Evolutionary conservation across 179 eudicot species (phyloP), one percentile per base, ranked within the genome.

Genomic region (Carnegiea gigantea): DNA sequence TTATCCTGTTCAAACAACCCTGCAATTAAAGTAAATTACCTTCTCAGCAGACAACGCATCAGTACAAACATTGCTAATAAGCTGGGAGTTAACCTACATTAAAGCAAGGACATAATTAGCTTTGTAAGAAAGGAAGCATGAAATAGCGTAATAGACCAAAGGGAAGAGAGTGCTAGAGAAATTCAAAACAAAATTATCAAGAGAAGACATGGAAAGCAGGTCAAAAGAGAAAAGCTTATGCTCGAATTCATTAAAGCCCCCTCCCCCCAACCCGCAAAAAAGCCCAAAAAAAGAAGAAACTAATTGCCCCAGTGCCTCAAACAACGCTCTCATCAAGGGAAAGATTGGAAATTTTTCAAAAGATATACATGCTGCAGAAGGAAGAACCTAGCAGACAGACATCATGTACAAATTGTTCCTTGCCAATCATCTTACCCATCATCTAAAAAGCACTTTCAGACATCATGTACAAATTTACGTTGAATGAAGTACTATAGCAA

Each of bases 31-130:
- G 33, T 70, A 46, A 26, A 73, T 84, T 91, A 96, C 99, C 97
- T 96, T 96, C 91, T 96, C 98, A 44, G 99, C 99, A 74, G 99
- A 96, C 75, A 96, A 91, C 77, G 99, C 99, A 86, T 96, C 99
- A 62, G 97, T 96, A 88, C 99, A 96, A 64, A 96, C 92, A 84
- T 96, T 96, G 92, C 99, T 96, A 82, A 96, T 96, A 75, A 96
- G 96, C 89, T 96, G 99, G 68, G 99, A 96, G 80, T 96, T 93
- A 64, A 96, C 99, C 99, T 95, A 83, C 78, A 75, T 13, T 80
- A 28, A 78, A 80, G 74, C 65, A 85, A 70, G 59, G 60, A 60
- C 84, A 79, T 43, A 77, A 60, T 79, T 65, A 77, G 70, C 62
- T 75, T 5, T 36, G n/a, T n/a, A 78, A 62, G n/a, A 51, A 6